Percentiles rank a stretch among this genome's conserved stretches.
Conservation (phyloP, 2,329 filamentous ascomycete genomes). For the Mollisia scopiformis region DNA sequence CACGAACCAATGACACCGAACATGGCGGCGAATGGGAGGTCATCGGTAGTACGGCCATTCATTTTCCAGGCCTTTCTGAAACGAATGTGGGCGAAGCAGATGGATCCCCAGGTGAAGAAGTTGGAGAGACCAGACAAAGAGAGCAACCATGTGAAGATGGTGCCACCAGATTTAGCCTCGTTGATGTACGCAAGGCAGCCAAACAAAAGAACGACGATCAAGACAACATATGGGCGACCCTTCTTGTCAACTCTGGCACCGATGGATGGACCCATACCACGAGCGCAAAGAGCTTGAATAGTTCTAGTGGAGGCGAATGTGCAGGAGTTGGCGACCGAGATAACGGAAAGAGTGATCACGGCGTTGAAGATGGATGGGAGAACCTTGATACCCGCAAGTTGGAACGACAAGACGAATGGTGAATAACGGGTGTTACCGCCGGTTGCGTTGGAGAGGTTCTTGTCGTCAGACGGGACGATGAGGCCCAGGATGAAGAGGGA, state of each 20-base stretch:
- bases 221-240: slow-evolving; percentile 69
- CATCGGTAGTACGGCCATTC: slow-evolving; percentile 55
- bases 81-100: slow-evolving; percentile 66
- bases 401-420: slow-evolving; percentile 91
- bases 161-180: slow-evolving; percentile 43
- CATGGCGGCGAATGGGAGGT: slow-evolving; percentile 50
- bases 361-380: slow-evolving; percentile 91
- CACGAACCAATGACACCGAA: slow-evolving; percentile 69
- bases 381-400: slow-evolving; percentile 78
- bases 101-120: slow-evolving; percentile 76
- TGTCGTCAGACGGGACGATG: slow-evolving; percentile 74
- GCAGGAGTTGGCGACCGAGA: slow-evolving; percentile 90
- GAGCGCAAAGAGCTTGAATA: slow-evolving; percentile 85
- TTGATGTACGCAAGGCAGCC: slow-evolving; percentile 63
- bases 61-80: slow-evolving; percentile 65
- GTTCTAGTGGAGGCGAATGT: slow-evolving; percentile 92
- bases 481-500: slow-evolving; percentile 81
- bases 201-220: slow-evolving; percentile 54
- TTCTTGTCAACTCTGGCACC: slow-evolving; percentile 81
- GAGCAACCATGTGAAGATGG: slow-evolving; percentile 67
- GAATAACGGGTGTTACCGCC: slow-evolving; percentile 69
- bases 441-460: slow-evolving; percentile 58
- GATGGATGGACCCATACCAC: slow-evolving; percentile 77
- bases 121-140: slow-evolving; percentile 73
- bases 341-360: slow-evolving; percentile 86